Conservation (phyloP, 306 rosid genomes). For the Pyrus communis region DNA sequence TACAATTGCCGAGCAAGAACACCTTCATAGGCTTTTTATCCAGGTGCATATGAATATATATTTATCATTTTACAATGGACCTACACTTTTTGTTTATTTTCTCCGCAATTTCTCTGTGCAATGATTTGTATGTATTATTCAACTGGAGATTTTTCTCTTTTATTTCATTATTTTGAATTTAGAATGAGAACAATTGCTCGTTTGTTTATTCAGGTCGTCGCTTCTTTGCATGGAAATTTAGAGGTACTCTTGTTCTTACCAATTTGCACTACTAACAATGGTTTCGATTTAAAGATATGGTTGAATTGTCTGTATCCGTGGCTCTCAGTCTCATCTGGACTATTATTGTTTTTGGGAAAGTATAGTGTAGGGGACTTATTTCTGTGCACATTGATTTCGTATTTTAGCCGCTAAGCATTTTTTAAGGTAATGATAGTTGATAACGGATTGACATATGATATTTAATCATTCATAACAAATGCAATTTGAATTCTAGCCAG, state of each 20-base stretch:
- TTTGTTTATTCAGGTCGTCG: slow-evolving; percentile 49
- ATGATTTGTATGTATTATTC: not conserved
- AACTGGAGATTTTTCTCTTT: not conserved
- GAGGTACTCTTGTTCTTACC: slow-evolving; percentile 42
- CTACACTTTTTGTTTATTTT: not conserved
- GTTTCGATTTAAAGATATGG: not conserved
- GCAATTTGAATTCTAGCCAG: not conserved
- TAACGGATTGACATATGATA: not conserved
- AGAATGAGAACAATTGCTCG: not conserved
- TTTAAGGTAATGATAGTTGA: not conserved
- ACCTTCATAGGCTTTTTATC: slow-evolving; percentile 56
- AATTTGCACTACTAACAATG: not conserved
- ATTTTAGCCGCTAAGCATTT: not conserved
- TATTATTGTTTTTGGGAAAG: not conserved
- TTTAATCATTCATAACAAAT: not conserved
- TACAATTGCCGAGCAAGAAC: slow-evolving; percentile 41
- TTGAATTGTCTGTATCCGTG: not conserved
- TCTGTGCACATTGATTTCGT: not conserved
- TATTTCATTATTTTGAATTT: not conserved
- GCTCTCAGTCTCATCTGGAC: not conserved
- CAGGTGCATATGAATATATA: slow-evolving; percentile 35
- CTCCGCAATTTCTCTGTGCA: not conserved
- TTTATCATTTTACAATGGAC: not conserved
- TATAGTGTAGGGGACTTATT: not conserved
- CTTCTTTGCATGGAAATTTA: slow-evolving; percentile 63